Base-by-base conservation (phyloP, 2,329 filamentous ascomycete genomes). In the Xylaria sp. region DNA sequence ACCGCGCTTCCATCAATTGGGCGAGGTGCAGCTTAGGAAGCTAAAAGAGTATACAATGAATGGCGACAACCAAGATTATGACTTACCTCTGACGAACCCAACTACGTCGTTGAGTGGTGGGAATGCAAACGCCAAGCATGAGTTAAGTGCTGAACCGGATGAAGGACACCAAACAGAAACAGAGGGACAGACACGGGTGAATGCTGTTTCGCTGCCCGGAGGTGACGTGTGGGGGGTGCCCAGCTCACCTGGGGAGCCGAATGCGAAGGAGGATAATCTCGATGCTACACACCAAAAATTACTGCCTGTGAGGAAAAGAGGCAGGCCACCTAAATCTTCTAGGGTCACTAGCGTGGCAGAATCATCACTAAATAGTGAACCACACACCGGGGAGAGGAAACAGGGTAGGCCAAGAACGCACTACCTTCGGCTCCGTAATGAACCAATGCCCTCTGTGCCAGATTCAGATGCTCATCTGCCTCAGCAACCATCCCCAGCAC, bases 251-350 rank as follows among this genome's bases (percentile, higher is more conserved):
- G 48, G n/a, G 17, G 44, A 57, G 36, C 33, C 20, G 20, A 40
- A 17, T 46, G 48, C 5, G 49, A 20, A 1, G 17, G 57, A 63
- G 31, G 51, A 42, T 46, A 26, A 20, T 23, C 15, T n/a, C 3
- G 51, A 56, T 49, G n/a, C 40, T 44, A 38, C 40, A 20, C 20
- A 40, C 26, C 40, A 58, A 54, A 48, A 9, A 17, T 13, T 15
- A 33, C 69, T 36, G 7, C 44, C 20, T 46, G 7, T 7, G 33
- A 71, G 61, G 44, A 69, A 59, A 51, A 67, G 60, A 59, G 67
- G 59, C 44, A 66, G 69, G 20, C 51, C 57, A 9, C 59, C 57
- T 20, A 60, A 59, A 60, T 6, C 40, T 7, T 23, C 48, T 51
- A 51, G 15, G 23, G 28, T 31, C 7, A 15, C 20, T 4, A 36